These are phyloP conservation scores for Phoma sp. DNA, from an alignment of 2,329 filamentous ascomycete genomes.

Conservation along the genomic window DNA sequence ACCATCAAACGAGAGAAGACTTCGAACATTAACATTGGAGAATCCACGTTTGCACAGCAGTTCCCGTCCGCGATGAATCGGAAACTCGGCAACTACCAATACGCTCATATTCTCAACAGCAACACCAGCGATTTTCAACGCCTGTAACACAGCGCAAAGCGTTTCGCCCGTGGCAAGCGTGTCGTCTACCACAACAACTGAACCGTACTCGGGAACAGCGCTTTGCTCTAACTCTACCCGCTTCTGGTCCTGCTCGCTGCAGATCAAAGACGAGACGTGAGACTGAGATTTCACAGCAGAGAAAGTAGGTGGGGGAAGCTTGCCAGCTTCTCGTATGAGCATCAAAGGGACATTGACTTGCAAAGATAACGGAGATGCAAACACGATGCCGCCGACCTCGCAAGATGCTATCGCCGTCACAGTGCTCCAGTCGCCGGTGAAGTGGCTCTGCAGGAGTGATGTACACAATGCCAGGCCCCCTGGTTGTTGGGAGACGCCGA, in stretches of 20 bases:
- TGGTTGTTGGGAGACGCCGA: conserved; percentile 60
- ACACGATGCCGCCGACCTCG: conserved; percentile 65
- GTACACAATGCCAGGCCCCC: conserved; percentile 60
- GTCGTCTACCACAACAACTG: conserved; percentile 66
- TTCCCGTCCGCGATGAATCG: conserved; percentile 59
- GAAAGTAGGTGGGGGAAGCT: conserved; percentile 62
- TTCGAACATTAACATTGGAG: conserved; percentile 58
- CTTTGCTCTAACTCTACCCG: conserved; percentile 59
- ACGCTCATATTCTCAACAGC: conserved; percentile 51
- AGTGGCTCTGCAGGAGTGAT: conserved; percentile 57
- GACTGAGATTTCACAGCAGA: conserved; percentile 58
- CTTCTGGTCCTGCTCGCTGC: conserved; percentile 34
- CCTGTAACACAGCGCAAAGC: conserved; percentile 59
- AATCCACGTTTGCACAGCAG: conserved; percentile 57
- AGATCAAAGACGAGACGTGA: conserved; percentile 59
- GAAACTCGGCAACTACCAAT: conserved; percentile 66
- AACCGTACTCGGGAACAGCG: conserved; percentile 48
- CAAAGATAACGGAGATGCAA: conserved; percentile 58
- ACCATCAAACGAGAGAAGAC: conserved; percentile 60
- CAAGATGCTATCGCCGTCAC: conserved; percentile 59
- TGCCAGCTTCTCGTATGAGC: conserved; percentile 63
- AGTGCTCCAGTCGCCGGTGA: conserved; percentile 55
- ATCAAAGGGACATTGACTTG: conserved; percentile 53
- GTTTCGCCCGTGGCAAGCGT: conserved; percentile 64
- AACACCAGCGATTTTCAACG: conserved; percentile 56